These are phyloP conservation scores for Malus hybrid DNA, from an alignment of 331 rosid species.

Conservation along the genomic window DNA sequence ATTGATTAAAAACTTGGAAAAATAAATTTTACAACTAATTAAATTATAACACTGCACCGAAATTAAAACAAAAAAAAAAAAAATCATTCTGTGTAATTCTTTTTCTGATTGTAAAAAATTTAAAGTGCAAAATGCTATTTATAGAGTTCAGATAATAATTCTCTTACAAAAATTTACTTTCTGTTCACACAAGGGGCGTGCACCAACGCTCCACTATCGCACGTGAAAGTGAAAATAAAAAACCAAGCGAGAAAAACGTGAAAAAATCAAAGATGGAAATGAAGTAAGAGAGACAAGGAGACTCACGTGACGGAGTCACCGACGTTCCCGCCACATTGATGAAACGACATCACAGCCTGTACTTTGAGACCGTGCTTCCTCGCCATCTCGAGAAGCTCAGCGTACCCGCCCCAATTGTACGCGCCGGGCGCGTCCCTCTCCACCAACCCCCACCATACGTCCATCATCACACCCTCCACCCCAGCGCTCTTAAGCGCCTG, in stretches of 20 bases:
- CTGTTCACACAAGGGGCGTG: not conserved
- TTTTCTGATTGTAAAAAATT: too few relatives aligned
- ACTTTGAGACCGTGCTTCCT: constrained; percentile 84
- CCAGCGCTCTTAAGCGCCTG: constrained; percentile 89
- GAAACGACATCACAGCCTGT: constrained; percentile 97
- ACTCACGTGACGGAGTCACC: constrained; percentile 87
- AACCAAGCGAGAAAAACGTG: not conserved
- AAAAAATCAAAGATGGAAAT: not conserved
- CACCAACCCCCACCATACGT: constrained; percentile 99
- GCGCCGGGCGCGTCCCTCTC: constrained; percentile 64
- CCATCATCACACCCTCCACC: constrained; percentile 92
- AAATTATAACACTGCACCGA: too few relatives aligned
- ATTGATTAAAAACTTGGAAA: too few relatives aligned
- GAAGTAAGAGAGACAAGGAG: too few relatives aligned
- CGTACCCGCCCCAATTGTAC: constrained; percentile 90
- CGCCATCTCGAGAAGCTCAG: constrained; percentile 85
- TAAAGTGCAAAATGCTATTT: too few relatives aligned
- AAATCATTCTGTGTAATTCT: too few relatives aligned
- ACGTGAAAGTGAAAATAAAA: not conserved
- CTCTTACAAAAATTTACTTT: not conserved
- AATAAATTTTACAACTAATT: too few relatives aligned
- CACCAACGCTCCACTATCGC: not conserved
- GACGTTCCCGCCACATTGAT: constrained; percentile 97
- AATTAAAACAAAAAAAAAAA: too few relatives aligned
- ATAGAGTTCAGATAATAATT: too few relatives aligned